Conservation (phyloP, 345 rosid species). For the Odontarrhena argentea region DNA sequence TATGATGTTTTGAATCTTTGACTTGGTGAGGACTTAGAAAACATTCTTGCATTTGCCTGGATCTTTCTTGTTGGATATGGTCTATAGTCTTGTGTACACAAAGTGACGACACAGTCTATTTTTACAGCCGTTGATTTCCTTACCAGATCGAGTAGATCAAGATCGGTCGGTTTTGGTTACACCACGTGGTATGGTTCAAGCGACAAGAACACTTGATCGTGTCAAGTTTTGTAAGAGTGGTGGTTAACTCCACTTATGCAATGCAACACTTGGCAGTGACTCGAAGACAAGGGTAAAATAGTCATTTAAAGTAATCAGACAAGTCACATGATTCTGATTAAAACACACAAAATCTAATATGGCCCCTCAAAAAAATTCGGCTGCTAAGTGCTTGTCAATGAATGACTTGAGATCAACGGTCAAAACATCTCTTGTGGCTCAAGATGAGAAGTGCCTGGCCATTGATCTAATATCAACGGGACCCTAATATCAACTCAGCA, state of each 20-base stretch:
- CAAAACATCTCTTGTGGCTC: neutral
- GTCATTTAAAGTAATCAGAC: conserved; percentile 24
- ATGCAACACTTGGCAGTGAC: conserved; percentile 18
- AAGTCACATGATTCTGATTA: conserved; percentile 34
- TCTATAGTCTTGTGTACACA: conserved; percentile 13
- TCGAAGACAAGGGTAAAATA: conserved; percentile 2
- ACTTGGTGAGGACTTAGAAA: conserved; percentile 13
- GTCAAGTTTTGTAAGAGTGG: conserved; percentile 10
- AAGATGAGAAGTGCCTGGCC: conserved; percentile 33
- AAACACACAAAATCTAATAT: conserved; percentile 35
- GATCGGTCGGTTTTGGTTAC: neutral
- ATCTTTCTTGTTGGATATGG: conserved; percentile 21
- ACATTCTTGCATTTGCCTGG: conserved; percentile 2
- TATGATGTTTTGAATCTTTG: neutral
- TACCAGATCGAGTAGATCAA: neutral
- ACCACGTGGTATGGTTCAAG: conserved; percentile 4
- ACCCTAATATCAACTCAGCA: conserved; percentile 14
- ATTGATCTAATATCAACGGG: conserved; percentile 32
- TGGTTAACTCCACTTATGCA: conserved; percentile 25
- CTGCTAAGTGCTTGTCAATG: conserved; percentile 33
- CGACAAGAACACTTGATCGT: conserved; percentile 25
- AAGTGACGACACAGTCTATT: neutral
- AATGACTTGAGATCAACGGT: conserved; percentile 12
- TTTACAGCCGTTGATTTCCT: conserved; percentile 18
- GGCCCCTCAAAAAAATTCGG: conserved; percentile 32